Percentiles rank a stretch among this genome's conserved stretches.
Evolutionary conservation across 306 rosid genomes (phyloP).

Genomic region (Cicer yamashitae): DNA sequence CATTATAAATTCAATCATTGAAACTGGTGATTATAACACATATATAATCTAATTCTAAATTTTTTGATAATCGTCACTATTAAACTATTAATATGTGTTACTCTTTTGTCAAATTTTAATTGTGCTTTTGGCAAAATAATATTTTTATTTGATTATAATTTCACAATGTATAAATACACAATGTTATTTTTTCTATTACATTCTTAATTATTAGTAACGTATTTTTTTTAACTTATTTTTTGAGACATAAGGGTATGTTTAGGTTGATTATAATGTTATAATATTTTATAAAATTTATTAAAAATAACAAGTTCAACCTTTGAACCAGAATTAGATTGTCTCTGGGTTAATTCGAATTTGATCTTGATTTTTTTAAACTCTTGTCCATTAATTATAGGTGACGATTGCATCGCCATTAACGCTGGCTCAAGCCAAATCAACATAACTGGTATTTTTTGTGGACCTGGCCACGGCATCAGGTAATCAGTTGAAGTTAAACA

Average conservation of each 20-base stretch:
- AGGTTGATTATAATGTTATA: neutral
- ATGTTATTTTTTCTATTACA: no score
- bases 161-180: neutral
- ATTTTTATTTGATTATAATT: neutral
- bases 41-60: neutral
- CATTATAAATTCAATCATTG: conserved; percentile 33
- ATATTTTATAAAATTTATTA: no score
- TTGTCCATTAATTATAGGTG: conserved; percentile 45
- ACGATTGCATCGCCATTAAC: conserved; percentile 62
- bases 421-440: conserved; percentile 50
- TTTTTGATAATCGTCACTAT: neutral
- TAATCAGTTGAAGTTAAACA: neutral
- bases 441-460: conserved; percentile 49
- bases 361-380: neutral
- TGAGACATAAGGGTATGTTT: no score
- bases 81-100: no score
- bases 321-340: neutral
- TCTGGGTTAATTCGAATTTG: neutral
- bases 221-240: no score
- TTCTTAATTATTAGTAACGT: no score
- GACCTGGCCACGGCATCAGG: conserved; percentile 75
- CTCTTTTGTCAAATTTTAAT: neutral
- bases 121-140: neutral
- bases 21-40: conserved; percentile 43
- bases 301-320: no score